Conservation (phyloP, 148 eudicot genomes). For the Pharnaceum exiguum region DNA sequence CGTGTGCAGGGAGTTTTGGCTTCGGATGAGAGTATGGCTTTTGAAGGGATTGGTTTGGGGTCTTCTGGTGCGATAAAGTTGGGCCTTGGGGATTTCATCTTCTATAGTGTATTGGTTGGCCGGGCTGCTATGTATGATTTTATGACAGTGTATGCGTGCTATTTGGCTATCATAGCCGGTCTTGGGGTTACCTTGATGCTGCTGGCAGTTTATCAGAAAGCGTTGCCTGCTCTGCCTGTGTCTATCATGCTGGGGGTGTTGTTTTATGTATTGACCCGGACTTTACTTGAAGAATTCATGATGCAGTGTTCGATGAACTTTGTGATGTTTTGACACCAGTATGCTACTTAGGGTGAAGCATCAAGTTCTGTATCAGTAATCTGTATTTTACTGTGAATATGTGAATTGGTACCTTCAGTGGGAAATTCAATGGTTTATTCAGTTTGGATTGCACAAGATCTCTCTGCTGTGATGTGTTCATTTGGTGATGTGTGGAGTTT, state of each 20-base stretch:
- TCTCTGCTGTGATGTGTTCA: neutral
- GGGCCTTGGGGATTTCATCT: slow-evolving; percentile 89
- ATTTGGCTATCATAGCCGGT: slow-evolving; percentile 88
- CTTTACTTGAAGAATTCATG: slow-evolving; percentile 70
- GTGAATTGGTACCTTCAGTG: neutral
- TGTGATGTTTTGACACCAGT: slow-evolving; percentile 62
- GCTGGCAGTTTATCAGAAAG: slow-evolving; percentile 82
- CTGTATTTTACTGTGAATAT: slow-evolving; percentile 4
- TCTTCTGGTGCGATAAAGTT: slow-evolving; percentile 84
- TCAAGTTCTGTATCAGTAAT: slow-evolving; percentile 3
- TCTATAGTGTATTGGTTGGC: slow-evolving; percentile 93
- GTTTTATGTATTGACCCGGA: slow-evolving; percentile 77
- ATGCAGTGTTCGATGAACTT: slow-evolving; percentile 79
- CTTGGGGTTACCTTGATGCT: slow-evolving; percentile 81
- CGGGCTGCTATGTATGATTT: slow-evolving; percentile 96
- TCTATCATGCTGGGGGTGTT: slow-evolving; percentile 84
- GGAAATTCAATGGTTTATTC: neutral
- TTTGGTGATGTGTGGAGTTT: neutral
- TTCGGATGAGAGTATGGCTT: slow-evolving; percentile 43
- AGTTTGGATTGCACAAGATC: neutral
- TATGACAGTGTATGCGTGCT: slow-evolving; percentile 92
- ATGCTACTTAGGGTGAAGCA: neutral
- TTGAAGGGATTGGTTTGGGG: slow-evolving; percentile 91
- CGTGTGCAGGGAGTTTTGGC: slow-evolving; percentile 19
- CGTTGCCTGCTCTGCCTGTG: slow-evolving; percentile 91